A percentile compares a stretch with the other conserved stretches of the same genome.
phyloP scores from a whole-genome alignment of 768 basidiomycete genomes.

The Xerocomus spinulosus region DNA sequence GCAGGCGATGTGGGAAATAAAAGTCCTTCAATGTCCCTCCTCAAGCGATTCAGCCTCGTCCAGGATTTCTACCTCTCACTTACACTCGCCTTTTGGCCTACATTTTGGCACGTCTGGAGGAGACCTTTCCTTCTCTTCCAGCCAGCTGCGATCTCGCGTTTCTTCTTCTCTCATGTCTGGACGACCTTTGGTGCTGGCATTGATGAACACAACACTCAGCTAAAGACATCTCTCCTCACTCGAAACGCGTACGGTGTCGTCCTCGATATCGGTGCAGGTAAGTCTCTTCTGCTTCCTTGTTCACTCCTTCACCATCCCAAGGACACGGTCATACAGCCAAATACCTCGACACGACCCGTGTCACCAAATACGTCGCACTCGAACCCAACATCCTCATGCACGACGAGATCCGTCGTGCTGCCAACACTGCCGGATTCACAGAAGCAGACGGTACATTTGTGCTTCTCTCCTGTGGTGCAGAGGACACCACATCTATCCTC shows the following conservation, averaged over 20 bases:
- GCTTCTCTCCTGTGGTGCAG: conserved; percentile 45
- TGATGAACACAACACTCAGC: conserved; percentile 38
- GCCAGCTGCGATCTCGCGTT: conserved; percentile 42
- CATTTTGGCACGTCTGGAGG: conserved; percentile 36
- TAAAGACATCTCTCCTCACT: conserved; percentile 48
- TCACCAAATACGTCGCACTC: conserved; percentile 64
- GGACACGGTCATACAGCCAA: conserved; percentile 60
- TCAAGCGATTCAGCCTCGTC: conserved; percentile 34
- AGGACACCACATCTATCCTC: conserved; percentile 49
- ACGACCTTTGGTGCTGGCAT: conserved; percentile 40
- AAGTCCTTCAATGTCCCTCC: conserved; percentile 20
- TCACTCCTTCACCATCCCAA: conserved; percentile 21
- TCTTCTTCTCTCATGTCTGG: conserved; percentile 63
- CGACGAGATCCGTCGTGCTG: conserved; percentile 43
- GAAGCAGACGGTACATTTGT: too few species aligned
- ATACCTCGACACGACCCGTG: conserved; percentile 52
- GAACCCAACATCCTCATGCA: conserved; percentile 73
- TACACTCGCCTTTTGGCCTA: conserved; percentile 39
- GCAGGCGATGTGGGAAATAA: too few species aligned
- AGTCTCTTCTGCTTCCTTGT: neutral
- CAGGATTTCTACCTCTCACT: conserved; percentile 40
- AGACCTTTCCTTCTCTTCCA: conserved; percentile 43
- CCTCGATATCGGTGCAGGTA: conserved; percentile 67
- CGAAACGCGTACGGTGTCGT: conserved; percentile 55
- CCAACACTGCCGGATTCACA: conserved; percentile 24